Evolutionary conservation across 176 grass and related monocot species (phyloP).

Genomic region (Tillandsia fasciculata): DNA sequence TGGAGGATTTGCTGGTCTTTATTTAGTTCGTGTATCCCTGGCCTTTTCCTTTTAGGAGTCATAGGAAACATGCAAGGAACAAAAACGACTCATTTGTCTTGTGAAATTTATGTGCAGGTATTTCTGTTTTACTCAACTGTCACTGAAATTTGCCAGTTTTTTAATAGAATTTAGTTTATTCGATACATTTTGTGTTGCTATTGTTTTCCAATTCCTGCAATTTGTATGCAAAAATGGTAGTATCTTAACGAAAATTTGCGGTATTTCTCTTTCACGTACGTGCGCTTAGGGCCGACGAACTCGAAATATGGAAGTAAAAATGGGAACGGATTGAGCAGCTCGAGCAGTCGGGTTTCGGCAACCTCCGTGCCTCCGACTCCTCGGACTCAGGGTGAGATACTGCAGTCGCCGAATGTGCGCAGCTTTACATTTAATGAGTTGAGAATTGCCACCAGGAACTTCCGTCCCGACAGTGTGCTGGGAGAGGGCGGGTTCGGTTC

Average conservation of each 20-base stretch:
- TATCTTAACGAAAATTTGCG: neutral
- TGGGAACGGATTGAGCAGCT: slow-evolving; percentile 30
- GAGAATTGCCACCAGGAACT: slow-evolving; percentile 68
- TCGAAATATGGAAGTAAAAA: slow-evolving; percentile 53
- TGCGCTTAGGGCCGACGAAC: slow-evolving; percentile 43
- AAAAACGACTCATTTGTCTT: neutral
- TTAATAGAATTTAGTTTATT: no score
- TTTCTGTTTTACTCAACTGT: neutral
- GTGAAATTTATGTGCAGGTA: neutral
- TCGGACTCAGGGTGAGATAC: slow-evolving; percentile 64
- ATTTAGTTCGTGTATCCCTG: neutral
- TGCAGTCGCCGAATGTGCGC: slow-evolving; percentile 67
- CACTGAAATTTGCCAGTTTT: neutral
- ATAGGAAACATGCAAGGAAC: neutral
- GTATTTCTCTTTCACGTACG: neutral
- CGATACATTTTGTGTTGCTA: neutral
- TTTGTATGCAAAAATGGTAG: neutral
- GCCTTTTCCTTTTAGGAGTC: neutral
- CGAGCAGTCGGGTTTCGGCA: slow-evolving; percentile 40
- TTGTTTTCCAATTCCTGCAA: neutral
- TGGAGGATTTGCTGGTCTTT: neutral
- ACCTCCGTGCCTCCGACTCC: slow-evolving; percentile 52
- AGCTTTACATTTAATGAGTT: slow-evolving; percentile 73
- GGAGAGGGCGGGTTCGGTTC: slow-evolving; percentile 87
- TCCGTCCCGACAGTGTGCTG: slow-evolving; percentile 68